These are phyloP conservation scores for Ensete ventricosum DNA, from an alignment of 176 grass and related monocot species.

Conservation along the genomic window DNA sequence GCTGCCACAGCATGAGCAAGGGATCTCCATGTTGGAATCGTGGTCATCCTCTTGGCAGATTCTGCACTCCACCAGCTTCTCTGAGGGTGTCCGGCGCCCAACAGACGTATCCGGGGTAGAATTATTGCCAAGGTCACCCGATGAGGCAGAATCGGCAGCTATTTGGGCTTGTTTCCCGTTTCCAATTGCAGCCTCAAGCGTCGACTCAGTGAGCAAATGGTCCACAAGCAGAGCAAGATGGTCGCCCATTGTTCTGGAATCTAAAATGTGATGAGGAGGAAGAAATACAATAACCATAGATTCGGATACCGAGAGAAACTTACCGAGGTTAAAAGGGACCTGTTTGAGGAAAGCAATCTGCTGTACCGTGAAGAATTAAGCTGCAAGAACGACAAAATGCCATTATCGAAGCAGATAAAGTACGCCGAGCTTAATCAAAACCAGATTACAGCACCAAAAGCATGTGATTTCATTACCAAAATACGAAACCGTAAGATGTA, in stretches of 20 bases:
- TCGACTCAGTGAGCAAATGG: constrained; percentile 73
- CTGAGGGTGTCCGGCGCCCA: constrained; percentile 1
- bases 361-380: too few species aligned
- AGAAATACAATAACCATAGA: too few species aligned
- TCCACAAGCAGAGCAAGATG: constrained; percentile 88
- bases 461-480: too few species aligned
- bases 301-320: too few species aligned
- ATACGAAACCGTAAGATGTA: too few species aligned
- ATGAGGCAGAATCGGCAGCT: neutral
- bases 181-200: constrained; percentile 61
- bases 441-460: too few species aligned
- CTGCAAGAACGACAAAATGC: too few species aligned
- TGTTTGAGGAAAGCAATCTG: too few species aligned
- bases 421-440: too few species aligned
- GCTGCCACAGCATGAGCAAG: constrained; percentile 84
- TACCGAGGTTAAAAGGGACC: too few species aligned
- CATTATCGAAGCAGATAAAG: too few species aligned
- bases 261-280: neutral
- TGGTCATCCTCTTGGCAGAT: constrained; percentile 95
- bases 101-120: constrained; percentile 11
- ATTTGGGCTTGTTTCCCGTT: constrained; percentile 31
- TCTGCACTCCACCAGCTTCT: constrained; percentile 72
- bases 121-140: neutral
- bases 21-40: constrained; percentile 64
- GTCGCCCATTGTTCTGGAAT: constrained; percentile 56